These are phyloP conservation scores for Yamadazyma akitaensis DNA, from an alignment of 805 yeast genomes.

Conservation along the genomic window DNA sequence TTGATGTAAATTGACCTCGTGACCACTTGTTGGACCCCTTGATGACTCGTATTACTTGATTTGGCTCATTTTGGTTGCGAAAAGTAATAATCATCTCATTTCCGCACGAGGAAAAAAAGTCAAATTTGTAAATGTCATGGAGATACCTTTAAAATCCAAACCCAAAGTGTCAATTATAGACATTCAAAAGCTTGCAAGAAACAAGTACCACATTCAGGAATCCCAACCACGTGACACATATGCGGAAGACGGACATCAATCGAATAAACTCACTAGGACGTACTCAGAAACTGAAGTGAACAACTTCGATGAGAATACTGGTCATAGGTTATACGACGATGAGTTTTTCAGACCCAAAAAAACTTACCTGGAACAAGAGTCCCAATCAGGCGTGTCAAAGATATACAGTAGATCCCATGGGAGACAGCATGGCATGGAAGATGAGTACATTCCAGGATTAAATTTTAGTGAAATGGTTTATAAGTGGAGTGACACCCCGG, in stretches of 20 bases:
- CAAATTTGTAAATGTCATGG: slow-evolving; percentile 20
- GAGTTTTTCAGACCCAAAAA: slow-evolving; percentile 45
- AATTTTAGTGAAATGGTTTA: slow-evolving; percentile 49
- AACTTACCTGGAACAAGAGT: neutral
- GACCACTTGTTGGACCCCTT: too few relatives aligned
- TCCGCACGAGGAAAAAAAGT: slow-evolving; percentile 5
- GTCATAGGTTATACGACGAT: slow-evolving; percentile 53
- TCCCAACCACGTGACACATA: neutral
- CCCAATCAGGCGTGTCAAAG: slow-evolving; percentile 12
- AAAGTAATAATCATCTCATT: slow-evolving; percentile 3
- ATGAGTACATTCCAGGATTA: slow-evolving; percentile 74
- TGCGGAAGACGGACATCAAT: slow-evolving; percentile 6
- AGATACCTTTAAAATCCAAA: slow-evolving; percentile 38
- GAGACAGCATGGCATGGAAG: slow-evolving; percentile 52
- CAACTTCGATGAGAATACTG: slow-evolving; percentile 54
- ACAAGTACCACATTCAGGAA: slow-evolving; percentile 16
- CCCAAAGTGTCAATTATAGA: slow-evolving; percentile 38
- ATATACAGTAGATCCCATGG: slow-evolving; percentile 35
- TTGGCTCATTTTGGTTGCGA: slow-evolving; percentile 1
- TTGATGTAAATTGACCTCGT: too few relatives aligned
- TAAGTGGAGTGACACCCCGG: slow-evolving; percentile 40
- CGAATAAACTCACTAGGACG: slow-evolving; percentile 44
- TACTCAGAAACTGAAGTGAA: slow-evolving; percentile 65
- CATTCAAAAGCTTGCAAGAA: slow-evolving; percentile 17
- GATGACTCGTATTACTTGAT: slow-evolving; percentile 1